These are phyloP conservation scores for Yamadazyma triangularis DNA, from an alignment of 1,139 yeast species.

Conservation along the genomic window DNA sequence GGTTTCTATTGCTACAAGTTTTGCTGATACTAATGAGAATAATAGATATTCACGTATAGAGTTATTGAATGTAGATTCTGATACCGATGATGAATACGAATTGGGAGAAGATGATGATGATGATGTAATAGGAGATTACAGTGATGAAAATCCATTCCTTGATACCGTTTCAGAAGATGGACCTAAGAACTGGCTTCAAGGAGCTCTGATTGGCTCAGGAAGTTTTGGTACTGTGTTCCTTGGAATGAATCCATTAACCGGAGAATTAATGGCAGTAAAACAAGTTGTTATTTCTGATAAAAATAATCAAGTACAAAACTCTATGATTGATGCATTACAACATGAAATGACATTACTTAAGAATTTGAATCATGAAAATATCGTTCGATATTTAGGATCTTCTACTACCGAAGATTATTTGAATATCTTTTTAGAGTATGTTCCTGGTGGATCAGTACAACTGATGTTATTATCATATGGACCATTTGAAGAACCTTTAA, in stretches of 20 bases:
- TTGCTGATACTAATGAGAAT: slow-evolving; percentile 18
- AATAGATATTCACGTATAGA: slow-evolving; percentile 49
- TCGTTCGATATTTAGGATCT: slow-evolving; percentile 87
- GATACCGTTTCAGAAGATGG: slow-evolving; percentile 28
- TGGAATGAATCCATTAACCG: slow-evolving; percentile 89
- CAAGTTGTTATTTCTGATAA: slow-evolving; percentile 71
- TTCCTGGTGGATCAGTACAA: slow-evolving; percentile 95
- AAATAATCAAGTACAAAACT: slow-evolving; percentile 42
- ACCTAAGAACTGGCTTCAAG: slow-evolving; percentile 86
- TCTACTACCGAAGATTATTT: slow-evolving; percentile 65
- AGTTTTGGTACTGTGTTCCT: slow-evolving; percentile 91
- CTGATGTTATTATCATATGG: slow-evolving; percentile 83
- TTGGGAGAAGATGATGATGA: slow-evolving; percentile 11
- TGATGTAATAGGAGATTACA: slow-evolving; percentile 13
- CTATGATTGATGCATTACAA: slow-evolving; percentile 77
- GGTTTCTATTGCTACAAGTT: slow-evolving; percentile 34
- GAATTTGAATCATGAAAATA: slow-evolving; percentile 84
- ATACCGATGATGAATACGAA: slow-evolving; percentile 26
- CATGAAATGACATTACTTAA: slow-evolving; percentile 78
- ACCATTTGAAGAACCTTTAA: slow-evolving; percentile 86
- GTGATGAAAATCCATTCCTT: slow-evolving; percentile 12
- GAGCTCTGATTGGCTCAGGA: slow-evolving; percentile 91
- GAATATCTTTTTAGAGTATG: slow-evolving; percentile 88
- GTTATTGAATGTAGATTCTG: slow-evolving; percentile 40
- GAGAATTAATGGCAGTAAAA: slow-evolving; percentile 95